Conservation (phyloP, 1,139 yeast genomes). For the Protomyces lactucae-debilis region DNA sequence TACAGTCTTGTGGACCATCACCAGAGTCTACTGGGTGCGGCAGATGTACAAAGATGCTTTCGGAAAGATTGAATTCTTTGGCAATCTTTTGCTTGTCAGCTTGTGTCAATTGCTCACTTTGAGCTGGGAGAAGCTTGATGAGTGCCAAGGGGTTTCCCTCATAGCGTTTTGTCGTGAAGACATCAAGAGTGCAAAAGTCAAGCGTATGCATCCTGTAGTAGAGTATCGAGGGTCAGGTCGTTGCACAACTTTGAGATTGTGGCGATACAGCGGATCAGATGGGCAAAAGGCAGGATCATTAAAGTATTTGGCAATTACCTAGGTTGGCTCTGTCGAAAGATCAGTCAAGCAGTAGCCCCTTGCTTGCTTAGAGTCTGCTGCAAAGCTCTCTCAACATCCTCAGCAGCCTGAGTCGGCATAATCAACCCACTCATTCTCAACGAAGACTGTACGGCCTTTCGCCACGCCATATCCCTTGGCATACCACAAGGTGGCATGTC, state of each 20-base stretch:
- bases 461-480: constrained; percentile 8
- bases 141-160: constrained; percentile 16
- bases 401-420: constrained; percentile 1
- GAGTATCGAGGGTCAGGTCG: not conserved
- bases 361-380: not conserved
- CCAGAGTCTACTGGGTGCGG: not conserved
- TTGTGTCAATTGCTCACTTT: not conserved
- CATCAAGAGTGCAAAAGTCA: constrained; percentile 6
- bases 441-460: constrained; percentile 14
- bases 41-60: constrained; percentile 12
- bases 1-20: not conserved
- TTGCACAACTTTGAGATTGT: too few relatives aligned
- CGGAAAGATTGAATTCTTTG: constrained; percentile 20
- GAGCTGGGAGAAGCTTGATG: constrained; percentile 1
- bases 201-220: not conserved
- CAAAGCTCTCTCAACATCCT: not conserved
- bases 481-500: constrained; percentile 11
- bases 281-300: too few relatives aligned
- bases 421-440: constrained; percentile 22
- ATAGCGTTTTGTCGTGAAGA: constrained; percentile 3
- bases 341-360: not conserved
- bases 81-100: constrained; percentile 13
- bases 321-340: not conserved
- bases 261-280: too few relatives aligned
- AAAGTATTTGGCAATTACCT: too few relatives aligned